A percentile compares a stretch with the other conserved stretches of the same genome.
These are phyloP conservation scores for Saposhnikovia divaricata DNA, from an alignment of 129 eudicot genomes.

Conservation along the genomic window DNA sequence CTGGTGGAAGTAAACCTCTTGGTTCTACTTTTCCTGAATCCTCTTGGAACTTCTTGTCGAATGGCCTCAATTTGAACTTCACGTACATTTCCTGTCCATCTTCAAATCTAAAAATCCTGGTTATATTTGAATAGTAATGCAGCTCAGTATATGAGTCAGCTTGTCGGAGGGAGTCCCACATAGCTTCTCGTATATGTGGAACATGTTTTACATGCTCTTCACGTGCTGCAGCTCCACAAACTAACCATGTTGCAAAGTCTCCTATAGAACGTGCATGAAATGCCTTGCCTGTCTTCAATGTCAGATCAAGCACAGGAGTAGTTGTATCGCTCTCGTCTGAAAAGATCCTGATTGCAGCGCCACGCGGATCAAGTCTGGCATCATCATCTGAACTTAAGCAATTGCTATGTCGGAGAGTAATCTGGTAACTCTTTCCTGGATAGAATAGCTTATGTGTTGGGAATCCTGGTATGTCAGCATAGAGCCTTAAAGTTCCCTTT, in stretches of 20 bases:
- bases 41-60: constrained; percentile 20
- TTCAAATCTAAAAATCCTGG: constrained; percentile 39
- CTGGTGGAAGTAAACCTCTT: constrained; percentile 34
- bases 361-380: constrained; percentile 56
- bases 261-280: constrained; percentile 50
- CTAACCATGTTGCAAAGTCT: constrained; percentile 53
- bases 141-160: constrained; percentile 31
- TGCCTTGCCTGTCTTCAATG: constrained; percentile 43
- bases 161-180: constrained; percentile 42
- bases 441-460: constrained; percentile 38
- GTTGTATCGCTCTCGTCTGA: constrained; percentile 21
- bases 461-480: constrained; percentile 28
- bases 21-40: constrained; percentile 42
- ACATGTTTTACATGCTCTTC: constrained; percentile 44
- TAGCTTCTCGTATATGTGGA: constrained; percentile 39
- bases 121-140: constrained; percentile 44
- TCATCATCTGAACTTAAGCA: constrained; percentile 54
- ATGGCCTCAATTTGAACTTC: constrained; percentile 40
- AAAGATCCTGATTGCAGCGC: constrained; percentile 45
- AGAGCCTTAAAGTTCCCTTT: constrained; percentile 37
- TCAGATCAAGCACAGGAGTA: constrained; percentile 37
- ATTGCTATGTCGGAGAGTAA: constrained; percentile 49
- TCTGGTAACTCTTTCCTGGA: constrained; percentile 26
- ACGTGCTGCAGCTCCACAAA: constrained; percentile 36
- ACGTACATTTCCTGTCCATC: constrained; percentile 40